These are phyloP conservation scores for Ustilago cynodontis DNA, from an alignment of 1,284 basidiomycete genomes.

Conservation along the genomic window DNA sequence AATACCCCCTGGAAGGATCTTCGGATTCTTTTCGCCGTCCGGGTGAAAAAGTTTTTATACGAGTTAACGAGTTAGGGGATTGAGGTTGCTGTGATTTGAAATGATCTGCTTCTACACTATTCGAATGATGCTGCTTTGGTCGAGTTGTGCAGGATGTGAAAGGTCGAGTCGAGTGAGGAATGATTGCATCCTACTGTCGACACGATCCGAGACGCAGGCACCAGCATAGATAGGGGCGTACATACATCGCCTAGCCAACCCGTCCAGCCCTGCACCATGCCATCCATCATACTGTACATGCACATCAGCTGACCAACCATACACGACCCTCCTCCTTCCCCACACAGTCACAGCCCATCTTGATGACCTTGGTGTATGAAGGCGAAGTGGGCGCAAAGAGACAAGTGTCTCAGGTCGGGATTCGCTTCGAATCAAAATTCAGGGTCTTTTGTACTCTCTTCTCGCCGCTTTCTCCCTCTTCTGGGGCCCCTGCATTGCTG, in stretches of 20 bases:
- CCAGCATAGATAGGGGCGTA: background rate
- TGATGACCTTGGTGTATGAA: too few relatives aligned
- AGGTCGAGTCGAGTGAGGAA: background rate
- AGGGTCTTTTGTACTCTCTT: background rate
- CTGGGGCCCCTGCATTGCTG: slow-evolving; percentile 3
- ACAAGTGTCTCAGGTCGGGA: background rate
- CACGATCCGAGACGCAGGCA: background rate
- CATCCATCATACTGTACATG: too few relatives aligned
- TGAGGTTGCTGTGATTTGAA: background rate
- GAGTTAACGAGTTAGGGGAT: too few relatives aligned
- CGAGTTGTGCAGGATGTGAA: too few relatives aligned
- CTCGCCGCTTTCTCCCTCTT: background rate
- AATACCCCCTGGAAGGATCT: too few relatives aligned
- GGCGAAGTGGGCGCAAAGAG: background rate
- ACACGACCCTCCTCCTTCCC: too few relatives aligned
- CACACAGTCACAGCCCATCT: too few relatives aligned
- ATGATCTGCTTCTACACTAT: background rate
- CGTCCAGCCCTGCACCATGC: too few relatives aligned
- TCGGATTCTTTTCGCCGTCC: too few relatives aligned
- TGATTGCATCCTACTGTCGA: background rate
- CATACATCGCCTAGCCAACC: too few relatives aligned
- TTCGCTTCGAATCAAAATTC: background rate
- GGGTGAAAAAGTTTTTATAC: too few relatives aligned
- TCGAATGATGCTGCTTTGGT: too few relatives aligned
- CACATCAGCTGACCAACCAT: background rate